These are phyloP conservation scores for Boletus sensibilis DNA, from an alignment of 768 basidiomycete species.

Conservation along the genomic window DNA sequence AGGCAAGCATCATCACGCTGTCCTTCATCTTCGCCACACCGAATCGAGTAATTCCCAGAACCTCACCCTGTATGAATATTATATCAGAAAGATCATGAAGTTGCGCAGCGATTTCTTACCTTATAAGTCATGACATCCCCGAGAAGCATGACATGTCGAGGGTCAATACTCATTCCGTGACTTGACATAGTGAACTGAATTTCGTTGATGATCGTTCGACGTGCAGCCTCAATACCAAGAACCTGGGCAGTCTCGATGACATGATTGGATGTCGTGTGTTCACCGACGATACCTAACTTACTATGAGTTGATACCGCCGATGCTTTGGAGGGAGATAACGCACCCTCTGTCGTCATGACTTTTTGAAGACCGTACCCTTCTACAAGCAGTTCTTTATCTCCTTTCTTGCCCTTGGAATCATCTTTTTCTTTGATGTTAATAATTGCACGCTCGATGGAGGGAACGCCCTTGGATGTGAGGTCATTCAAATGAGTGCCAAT, in stretches of 20 bases:
- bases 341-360: conserved; percentile 97
- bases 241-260: conserved; percentile 95
- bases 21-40: conserved; percentile 99
- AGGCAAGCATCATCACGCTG: conserved; percentile 97
- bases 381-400: conserved; percentile 88
- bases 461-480: conserved; percentile 60
- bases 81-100: background rate
- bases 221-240: conserved; percentile 96
- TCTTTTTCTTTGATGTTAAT: conserved; percentile 95
- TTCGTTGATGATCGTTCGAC: conserved; percentile 92
- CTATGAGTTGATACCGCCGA: background rate
- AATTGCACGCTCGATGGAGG: conserved; percentile 86
- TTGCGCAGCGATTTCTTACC: conserved; percentile 39
- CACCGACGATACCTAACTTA: conserved; percentile 79
- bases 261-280: conserved; percentile 92
- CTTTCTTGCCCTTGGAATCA: conserved; percentile 74
- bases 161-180: conserved; percentile 98
- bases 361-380: conserved; percentile 96
- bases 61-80: conserved; percentile 70
- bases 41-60: conserved; percentile 96
- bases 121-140: conserved; percentile 99
- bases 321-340: conserved; percentile 11
- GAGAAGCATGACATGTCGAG: conserved; percentile 96
- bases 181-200: conserved; percentile 96
- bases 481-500: background rate